Percentiles rank a stretch among this genome's conserved stretches.
These are phyloP conservation scores for Cardamine chenopodiifolia DNA, from an alignment of 345 rosid genomes.

Conservation along the genomic window DNA sequence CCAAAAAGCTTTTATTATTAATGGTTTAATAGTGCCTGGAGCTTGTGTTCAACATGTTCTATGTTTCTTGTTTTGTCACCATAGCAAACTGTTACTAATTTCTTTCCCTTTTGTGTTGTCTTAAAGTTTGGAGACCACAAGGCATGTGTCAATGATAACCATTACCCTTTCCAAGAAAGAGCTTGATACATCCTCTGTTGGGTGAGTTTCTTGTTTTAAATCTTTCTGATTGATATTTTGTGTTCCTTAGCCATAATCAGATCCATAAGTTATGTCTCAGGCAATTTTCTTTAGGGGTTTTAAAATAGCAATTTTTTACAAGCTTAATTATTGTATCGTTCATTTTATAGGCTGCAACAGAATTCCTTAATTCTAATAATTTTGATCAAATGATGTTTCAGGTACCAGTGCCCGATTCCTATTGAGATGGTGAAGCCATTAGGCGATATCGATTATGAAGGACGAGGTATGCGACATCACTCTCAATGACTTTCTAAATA, in stretches of 20 bases:
- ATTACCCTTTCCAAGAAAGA: conserved; percentile 80
- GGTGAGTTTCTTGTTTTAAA: conserved; percentile 54
- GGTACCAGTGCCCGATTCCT: conserved; percentile 81
- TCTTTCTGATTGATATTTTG: neutral
- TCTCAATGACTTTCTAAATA: neutral
- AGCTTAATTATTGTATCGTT: neutral
- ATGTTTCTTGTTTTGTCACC: conserved; percentile 15
- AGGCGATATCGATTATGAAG: conserved; percentile 59
- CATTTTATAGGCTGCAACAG: neutral
- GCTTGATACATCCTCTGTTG: conserved; percentile 67
- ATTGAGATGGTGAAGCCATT: conserved; percentile 60
- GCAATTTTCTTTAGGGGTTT: too few species aligned
- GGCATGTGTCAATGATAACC: conserved; percentile 98
- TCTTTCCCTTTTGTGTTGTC: conserved; percentile 19
- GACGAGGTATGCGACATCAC: conserved; percentile 48
- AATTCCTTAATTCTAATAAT: neutral
- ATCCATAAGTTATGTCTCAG: neutral
- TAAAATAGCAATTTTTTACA: too few species aligned
- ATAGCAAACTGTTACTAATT: neutral
- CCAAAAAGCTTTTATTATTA: neutral
- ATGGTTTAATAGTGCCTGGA: neutral
- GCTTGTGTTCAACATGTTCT: neutral
- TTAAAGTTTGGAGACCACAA: conserved; percentile 83
- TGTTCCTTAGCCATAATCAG: neutral
- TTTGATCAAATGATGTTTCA: conserved; percentile 33